Evolutionary conservation across 73 alveolate species (phyloP).

Genomic region (Paramecium sexaurelia): DNA sequence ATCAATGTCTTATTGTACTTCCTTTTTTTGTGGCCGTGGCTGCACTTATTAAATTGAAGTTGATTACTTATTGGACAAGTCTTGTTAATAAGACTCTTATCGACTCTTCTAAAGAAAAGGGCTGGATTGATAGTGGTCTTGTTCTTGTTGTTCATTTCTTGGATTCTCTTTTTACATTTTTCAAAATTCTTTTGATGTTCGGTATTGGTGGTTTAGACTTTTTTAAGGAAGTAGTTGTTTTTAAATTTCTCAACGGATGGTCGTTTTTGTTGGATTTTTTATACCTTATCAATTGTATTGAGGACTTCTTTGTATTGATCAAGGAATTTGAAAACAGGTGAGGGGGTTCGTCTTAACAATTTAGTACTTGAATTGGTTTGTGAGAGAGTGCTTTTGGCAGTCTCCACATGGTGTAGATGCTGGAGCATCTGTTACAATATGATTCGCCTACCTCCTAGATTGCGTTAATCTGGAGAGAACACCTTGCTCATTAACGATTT

Average conservation of each 20-base stretch:
- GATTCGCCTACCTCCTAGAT: slow-evolving; percentile 54
- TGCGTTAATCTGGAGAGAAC: slow-evolving; percentile 54
- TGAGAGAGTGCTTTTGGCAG: slow-evolving; percentile 18
- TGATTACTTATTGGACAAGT: slow-evolving; percentile 52
- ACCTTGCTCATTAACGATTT: slow-evolving; percentile 37
- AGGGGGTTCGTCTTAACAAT: slow-evolving; percentile 1
- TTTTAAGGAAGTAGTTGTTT: slow-evolving; percentile 36
- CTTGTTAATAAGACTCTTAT: slow-evolving; percentile 45
- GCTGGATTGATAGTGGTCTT: slow-evolving; percentile 24
- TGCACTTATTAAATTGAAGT: slow-evolving; percentile 21
- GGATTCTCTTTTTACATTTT: slow-evolving; percentile 40
- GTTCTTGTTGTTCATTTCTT: slow-evolving; percentile 42
- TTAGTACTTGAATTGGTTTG: background rate
- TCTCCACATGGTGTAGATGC: slow-evolving; percentile 46
- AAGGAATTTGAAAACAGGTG: background rate
- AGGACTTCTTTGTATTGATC: background rate
- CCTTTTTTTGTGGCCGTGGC: slow-evolving; percentile 21
- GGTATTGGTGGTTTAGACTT: background rate
- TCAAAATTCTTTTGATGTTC: slow-evolving; percentile 50
- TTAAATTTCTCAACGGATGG: slow-evolving; percentile 48
- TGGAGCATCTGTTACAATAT: slow-evolving; percentile 26
- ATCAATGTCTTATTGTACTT: slow-evolving; percentile 3
- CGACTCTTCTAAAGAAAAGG: slow-evolving; percentile 44
- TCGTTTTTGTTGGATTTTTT: background rate
- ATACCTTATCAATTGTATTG: background rate